Evolutionary conservation across 768 basidiomycete species (phyloP), one percentile per base, ranked within the genome.

Genomic region (Xerocomus spinulosus): DNA sequence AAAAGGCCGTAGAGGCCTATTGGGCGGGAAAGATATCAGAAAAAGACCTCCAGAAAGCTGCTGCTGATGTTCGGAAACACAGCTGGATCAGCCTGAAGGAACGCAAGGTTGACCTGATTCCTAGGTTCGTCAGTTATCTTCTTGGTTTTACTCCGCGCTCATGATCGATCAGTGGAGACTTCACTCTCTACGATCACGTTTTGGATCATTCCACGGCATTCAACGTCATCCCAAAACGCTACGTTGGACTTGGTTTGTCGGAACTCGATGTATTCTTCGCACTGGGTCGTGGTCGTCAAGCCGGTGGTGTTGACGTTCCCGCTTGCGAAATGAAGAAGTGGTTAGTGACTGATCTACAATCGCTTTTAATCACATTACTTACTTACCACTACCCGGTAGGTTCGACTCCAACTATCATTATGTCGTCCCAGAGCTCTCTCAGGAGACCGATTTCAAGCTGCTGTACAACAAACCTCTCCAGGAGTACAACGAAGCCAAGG

Each of bases 311-410:
- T 60, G 96, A 99, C 73, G 92, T 98, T 55, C 92, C 91, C 42
- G 92, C 94, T 40, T 92, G 82, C 55, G 94, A 97, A 77, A 98
- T 98, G 96, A 97, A 96, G 81, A 98, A 98, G 73, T 99, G 96
- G 95, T 91, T 64, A 60, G 83, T 74, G 25, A 30, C 33, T 36
- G 28, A 21, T 17, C 47, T 46, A 3, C 44, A 14, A 13, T 24
- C 25, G 24, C 7, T 21, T 21, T 14, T 45, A 28, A 30, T 34
- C 14, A 34, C 14, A 30, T 40, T 15, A 3, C 33, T 61, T 24
- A 49, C 24, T 38, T 5, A 12, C 21, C n/a, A 25, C 39, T 53
- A 24, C 13, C 17, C 46, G 28, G 42, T 52, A 94, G 92, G 92
- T 95, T 93, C 68, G 92, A 96, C 73, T 93, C 92, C 42, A 97